Conservation (phyloP, 2,329 filamentous ascomycete genomes). For the Fusarium concolor region DNA sequence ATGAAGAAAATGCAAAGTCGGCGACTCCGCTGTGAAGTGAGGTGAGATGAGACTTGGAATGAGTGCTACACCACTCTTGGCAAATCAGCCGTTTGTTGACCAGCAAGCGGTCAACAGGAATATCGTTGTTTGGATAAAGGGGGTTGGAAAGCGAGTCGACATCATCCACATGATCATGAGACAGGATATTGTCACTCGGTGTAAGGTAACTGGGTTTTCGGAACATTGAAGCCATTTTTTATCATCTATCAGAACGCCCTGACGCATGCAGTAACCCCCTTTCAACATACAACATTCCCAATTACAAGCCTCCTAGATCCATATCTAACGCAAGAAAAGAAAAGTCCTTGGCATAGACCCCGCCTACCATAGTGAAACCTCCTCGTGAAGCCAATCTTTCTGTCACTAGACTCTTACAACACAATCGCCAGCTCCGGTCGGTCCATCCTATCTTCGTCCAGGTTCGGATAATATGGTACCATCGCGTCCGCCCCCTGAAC, state of each 20-base stretch:
- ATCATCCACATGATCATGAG: constrained; percentile 10
- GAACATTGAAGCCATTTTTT: constrained; percentile 41
- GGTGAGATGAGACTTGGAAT: constrained; percentile 22
- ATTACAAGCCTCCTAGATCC: constrained; percentile 42
- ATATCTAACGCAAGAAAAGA: constrained; percentile 19
- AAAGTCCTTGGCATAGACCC: constrained; percentile 24
- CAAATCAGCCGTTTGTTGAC: constrained; percentile 23
- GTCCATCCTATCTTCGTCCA: constrained; percentile 83
- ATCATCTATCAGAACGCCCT: constrained; percentile 48
- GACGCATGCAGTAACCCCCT: constrained; percentile 43
- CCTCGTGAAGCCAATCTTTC: constrained; percentile 20
- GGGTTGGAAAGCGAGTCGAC: constrained; percentile 9
- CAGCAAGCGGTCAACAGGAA: constrained; percentile 5
- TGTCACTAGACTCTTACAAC: constrained; percentile 64
- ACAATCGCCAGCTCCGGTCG: constrained; percentile 86
- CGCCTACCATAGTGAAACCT: constrained; percentile 10
- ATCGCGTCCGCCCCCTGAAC: constrained; percentile 93
- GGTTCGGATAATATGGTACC: constrained; percentile 93
- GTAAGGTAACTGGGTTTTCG: constrained; percentile 3
- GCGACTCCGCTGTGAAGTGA: constrained; percentile 26
- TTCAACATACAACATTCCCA: constrained; percentile 39
- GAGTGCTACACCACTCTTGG: constrained; percentile 31
- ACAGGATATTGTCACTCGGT: constrained; percentile 12
- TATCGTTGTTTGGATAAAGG: constrained; percentile 18
- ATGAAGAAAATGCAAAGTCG: constrained; percentile 12